Percentiles rank a stretch among this genome's conserved stretches.
These are phyloP conservation scores for Chenopodium quinoa DNA, from an alignment of 148 eudicot species.

Conservation along the genomic window DNA sequence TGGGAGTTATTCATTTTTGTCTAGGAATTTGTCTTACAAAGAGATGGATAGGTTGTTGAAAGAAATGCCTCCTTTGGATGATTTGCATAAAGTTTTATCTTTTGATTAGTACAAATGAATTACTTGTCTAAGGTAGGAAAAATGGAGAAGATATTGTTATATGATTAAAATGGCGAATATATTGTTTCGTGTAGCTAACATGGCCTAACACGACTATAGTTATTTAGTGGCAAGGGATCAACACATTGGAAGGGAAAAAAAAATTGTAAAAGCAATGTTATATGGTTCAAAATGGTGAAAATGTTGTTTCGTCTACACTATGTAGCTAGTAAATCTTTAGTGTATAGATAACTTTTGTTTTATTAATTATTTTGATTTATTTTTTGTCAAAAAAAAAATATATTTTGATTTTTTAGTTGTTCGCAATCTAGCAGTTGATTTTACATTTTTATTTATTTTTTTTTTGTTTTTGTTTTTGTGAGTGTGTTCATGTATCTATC, in stretches of 20 bases:
- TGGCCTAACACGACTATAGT: background rate
- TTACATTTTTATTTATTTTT: too few species aligned
- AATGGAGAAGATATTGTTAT: background rate
- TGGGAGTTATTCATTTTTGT: conserved; percentile 17
- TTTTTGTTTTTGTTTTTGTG: too few species aligned
- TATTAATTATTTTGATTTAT: background rate
- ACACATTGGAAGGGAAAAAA: background rate
- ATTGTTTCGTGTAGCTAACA: too few species aligned
- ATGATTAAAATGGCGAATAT: background rate
- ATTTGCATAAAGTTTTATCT: conserved; percentile 28
- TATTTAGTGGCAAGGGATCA: background rate
- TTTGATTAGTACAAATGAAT: conserved; percentile 17
- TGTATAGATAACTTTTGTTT: background rate
- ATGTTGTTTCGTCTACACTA: background rate
- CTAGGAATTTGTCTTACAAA: conserved; percentile 38
- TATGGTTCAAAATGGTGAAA: too few species aligned
- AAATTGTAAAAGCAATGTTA: too few species aligned
- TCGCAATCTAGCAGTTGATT: background rate
- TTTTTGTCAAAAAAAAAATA: background rate
- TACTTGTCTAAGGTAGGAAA: background rate
- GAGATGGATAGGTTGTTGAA: conserved; percentile 41
- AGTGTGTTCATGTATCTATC: background rate
- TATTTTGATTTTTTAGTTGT: background rate
- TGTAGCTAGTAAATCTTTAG: background rate
- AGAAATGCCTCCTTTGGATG: conserved; percentile 50